phyloP scores from a whole-genome alignment of 1,284 basidiomycete genomes.

The Xerocomus amazonicus region DNA sequence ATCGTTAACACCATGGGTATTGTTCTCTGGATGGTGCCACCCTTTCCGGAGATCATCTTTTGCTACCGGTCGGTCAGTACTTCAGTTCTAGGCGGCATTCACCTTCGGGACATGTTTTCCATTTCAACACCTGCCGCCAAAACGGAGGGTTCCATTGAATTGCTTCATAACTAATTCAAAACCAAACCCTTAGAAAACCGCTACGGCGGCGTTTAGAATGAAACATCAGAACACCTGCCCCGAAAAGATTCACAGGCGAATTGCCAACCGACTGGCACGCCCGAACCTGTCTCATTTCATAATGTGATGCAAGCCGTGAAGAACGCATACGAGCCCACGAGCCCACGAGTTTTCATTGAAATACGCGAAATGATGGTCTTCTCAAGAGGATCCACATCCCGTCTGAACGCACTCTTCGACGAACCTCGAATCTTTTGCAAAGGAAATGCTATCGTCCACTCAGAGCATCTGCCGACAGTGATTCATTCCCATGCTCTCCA shows the following conservation, averaged over 20 bases:
- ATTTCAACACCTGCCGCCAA: background rate
- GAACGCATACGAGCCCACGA: slow-evolving; percentile 7
- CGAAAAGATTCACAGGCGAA: slow-evolving; percentile 7
- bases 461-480: slow-evolving; percentile 4
- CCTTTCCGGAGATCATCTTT: background rate
- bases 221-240: background rate
- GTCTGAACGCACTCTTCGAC: slow-evolving; percentile 3
- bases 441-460: slow-evolving; percentile 6
- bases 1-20: slow-evolving; percentile 3
- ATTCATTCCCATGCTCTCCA: slow-evolving; percentile 3
- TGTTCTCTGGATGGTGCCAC: background rate
- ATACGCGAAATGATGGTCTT: slow-evolving; percentile 11
- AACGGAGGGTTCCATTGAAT: slow-evolving; percentile 10
- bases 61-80: slow-evolving; percentile 1
- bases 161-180: slow-evolving; percentile 6
- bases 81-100: slow-evolving; percentile 6
- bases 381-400: slow-evolving; percentile 22
- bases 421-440: slow-evolving; percentile 4
- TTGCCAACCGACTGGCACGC: slow-evolving; percentile 19
- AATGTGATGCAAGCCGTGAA: slow-evolving; percentile 3
- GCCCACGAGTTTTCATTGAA: slow-evolving; percentile 7
- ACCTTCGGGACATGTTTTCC: slow-evolving; percentile 5
- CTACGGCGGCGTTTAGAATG: slow-evolving; percentile 21
- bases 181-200: background rate
- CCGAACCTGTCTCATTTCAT: slow-evolving; percentile 22